phyloP scores from a whole-genome alignment of 2,329 filamentous ascomycete species.

The Juglanconis sp. region DNA sequence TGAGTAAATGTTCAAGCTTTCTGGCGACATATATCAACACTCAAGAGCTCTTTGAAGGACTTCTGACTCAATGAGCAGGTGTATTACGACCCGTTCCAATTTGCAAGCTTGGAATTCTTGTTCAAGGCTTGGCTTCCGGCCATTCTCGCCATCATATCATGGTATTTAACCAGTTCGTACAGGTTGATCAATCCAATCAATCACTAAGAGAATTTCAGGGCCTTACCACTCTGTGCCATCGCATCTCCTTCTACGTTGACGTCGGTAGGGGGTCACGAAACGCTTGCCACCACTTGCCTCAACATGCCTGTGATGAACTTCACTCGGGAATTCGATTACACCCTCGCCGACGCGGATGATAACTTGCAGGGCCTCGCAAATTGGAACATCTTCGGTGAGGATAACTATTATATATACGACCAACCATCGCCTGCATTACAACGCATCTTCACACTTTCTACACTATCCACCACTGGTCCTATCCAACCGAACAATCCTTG shows the following conservation, averaged over 20 bases:
- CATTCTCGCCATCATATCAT: neutral
- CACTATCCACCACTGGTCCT: constrained; percentile 13
- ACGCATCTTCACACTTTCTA: constrained; percentile 11
- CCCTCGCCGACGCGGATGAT: constrained; percentile 4
- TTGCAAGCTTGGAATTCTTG: constrained; percentile 7
- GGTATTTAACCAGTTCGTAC: neutral
- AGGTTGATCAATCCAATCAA: no score
- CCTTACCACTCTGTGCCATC: constrained; percentile 17
- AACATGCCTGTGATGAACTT: constrained; percentile 16
- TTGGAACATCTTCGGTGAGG: constrained; percentile 7
- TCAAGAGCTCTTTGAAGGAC: no score
- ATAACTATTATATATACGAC: constrained; percentile 7
- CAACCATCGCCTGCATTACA: constrained; percentile 9
- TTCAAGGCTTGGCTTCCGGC: constrained; percentile 2
- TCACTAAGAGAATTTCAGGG: neutral
- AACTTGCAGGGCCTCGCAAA: constrained; percentile 13
- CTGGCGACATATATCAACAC: no score
- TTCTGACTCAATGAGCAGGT: neutral
- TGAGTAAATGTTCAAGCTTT: neutral
- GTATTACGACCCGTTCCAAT: constrained; percentile 8
- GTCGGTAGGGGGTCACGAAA: neutral
- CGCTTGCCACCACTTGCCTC: constrained; percentile 1
- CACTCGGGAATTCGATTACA: constrained; percentile 14
- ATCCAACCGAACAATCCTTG: constrained; percentile 14
- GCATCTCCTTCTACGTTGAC: constrained; percentile 19